Evolutionary conservation across 768 basidiomycete genomes (phyloP), one percentile per base, ranked within the genome.

Genomic region (Amanita thiersii): DNA sequence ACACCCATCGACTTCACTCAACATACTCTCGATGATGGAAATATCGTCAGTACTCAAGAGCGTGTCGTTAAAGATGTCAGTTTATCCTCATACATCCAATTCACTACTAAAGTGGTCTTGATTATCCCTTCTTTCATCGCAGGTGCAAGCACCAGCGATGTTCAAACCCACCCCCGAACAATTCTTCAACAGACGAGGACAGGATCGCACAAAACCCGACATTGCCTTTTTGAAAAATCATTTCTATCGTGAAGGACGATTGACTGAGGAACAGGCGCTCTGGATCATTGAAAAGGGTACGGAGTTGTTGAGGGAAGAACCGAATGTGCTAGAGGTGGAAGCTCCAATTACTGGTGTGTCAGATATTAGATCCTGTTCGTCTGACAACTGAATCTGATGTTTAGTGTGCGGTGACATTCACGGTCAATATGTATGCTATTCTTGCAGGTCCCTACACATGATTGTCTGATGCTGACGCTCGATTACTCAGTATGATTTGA

Each of bases 111-210:
- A 31, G 17, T 37, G 23, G 30, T 20, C 24, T 40, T 30, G 51
- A 40, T 21, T 4, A 35, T 31, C 10, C 12, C 37, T 45, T 47
- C 37, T 36, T 18, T 15, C 26, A 9, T 14, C 34, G 12, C 41
- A 96, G 92, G 92, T 98, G 5, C 96, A 98, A 81, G 93, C 96
- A 18, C 94, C 96, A 18, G 93, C 96, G 37, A 93, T 94, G 81
- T 70, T 68, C 51, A 76, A 83, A 45, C 96, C 96, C 1, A 92
- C 93, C 1, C 79, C 86, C 51, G 87, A 86, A 51, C 90, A 98
- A 60, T 99, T 98, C 75, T 97, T 83, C 66, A 82, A 86, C 44
- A 63, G 63, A 40, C 64, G 65, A 39, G 65, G 68, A 20, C 73
- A 79, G 52, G 94, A 97, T 67, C 81, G 76, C 32, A 74, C 81